Evolutionary conservation across 2,329 filamentous ascomycete species (phyloP).

Genomic region (Apiospora pterosperma): DNA sequence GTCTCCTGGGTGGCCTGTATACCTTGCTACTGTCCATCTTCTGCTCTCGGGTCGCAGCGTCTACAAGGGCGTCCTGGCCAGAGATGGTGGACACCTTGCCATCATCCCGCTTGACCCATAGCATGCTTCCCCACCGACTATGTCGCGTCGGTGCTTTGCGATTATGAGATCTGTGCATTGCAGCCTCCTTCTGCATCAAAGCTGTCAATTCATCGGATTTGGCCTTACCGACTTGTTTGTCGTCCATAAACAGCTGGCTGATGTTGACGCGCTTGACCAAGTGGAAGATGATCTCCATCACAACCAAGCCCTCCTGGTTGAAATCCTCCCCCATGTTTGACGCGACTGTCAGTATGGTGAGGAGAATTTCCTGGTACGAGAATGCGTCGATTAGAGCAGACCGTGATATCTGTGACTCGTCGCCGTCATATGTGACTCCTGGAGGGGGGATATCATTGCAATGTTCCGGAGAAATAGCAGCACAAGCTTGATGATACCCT

Average conservation of each 20-base stretch:
- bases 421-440: constrained; percentile 73
- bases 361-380: constrained; percentile 85
- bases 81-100: constrained; percentile 82
- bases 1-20: constrained; percentile 75
- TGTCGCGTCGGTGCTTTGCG: constrained; percentile 81
- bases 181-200: constrained; percentile 77
- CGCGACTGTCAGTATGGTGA: constrained; percentile 78
- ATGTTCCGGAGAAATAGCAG: constrained; percentile 89
- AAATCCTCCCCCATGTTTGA: constrained; percentile 96
- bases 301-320: constrained; percentile 78
- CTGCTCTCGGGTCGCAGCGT: constrained; percentile 68
- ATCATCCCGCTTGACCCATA: constrained; percentile 88
- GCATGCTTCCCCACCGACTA: constrained; percentile 94
- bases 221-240: constrained; percentile 65
- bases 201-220: constrained; percentile 70
- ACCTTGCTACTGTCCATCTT: constrained; percentile 92
- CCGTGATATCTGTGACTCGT: constrained; percentile 84
- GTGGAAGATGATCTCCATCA: constrained; percentile 91
- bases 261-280: constrained; percentile 85
- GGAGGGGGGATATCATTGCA: constrained; percentile 76
- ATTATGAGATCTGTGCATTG: constrained; percentile 75
- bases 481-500: constrained; percentile 87
- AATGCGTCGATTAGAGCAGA: constrained; percentile 88
- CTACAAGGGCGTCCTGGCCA: constrained; percentile 79
- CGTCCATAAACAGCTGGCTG: constrained; percentile 80